Conservation (phyloP, 2,329 filamentous ascomycete species). For the Cladophialophora carrionii region DNA sequence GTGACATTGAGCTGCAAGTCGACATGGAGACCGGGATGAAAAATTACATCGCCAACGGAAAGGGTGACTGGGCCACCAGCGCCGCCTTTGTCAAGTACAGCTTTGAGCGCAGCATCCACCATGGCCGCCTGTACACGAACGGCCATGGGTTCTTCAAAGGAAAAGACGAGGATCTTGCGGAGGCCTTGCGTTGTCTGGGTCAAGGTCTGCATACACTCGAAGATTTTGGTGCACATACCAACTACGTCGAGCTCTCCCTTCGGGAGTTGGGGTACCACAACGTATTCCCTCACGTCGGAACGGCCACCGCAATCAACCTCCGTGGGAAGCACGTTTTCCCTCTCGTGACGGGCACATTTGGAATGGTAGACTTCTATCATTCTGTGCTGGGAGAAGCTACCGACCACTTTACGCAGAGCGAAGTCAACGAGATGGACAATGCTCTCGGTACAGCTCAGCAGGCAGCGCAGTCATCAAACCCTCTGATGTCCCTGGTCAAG, state of each 20-base stretch:
- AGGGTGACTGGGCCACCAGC: slow-evolving; percentile 85
- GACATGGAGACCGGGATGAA: slow-evolving; percentile 90
- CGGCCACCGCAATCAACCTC: slow-evolving; percentile 66
- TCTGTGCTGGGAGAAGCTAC: slow-evolving; percentile 76
- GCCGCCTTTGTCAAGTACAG: slow-evolving; percentile 80
- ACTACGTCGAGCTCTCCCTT: slow-evolving; percentile 78
- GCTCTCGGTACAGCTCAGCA: slow-evolving; percentile 71
- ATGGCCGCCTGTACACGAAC: slow-evolving; percentile 72
- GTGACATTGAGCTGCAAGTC: slow-evolving; percentile 70
- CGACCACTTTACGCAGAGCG: slow-evolving; percentile 82
- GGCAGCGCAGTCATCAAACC: slow-evolving; percentile 48
- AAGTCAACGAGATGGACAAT: slow-evolving; percentile 78
- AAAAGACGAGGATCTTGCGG: slow-evolving; percentile 76
- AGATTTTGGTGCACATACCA: slow-evolving; percentile 79
- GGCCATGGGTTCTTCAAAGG: slow-evolving; percentile 63
- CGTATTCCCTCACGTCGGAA: slow-evolving; percentile 76
- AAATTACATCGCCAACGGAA: slow-evolving; percentile 96
- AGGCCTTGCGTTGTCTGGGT: slow-evolving; percentile 75
- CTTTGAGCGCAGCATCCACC: slow-evolving; percentile 73
- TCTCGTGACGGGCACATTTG: slow-evolving; percentile 73
- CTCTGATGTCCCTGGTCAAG: slow-evolving; percentile 67
- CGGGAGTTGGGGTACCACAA: slow-evolving; percentile 70
- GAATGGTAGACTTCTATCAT: slow-evolving; percentile 81
- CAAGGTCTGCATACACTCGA: slow-evolving; percentile 78
- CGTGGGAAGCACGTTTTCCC: slow-evolving; percentile 70